Evolutionary conservation across 2,329 filamentous ascomycete species (phyloP), one percentile per base, ranked within the genome.

Genomic region (Colletotrichum sidae): DNA sequence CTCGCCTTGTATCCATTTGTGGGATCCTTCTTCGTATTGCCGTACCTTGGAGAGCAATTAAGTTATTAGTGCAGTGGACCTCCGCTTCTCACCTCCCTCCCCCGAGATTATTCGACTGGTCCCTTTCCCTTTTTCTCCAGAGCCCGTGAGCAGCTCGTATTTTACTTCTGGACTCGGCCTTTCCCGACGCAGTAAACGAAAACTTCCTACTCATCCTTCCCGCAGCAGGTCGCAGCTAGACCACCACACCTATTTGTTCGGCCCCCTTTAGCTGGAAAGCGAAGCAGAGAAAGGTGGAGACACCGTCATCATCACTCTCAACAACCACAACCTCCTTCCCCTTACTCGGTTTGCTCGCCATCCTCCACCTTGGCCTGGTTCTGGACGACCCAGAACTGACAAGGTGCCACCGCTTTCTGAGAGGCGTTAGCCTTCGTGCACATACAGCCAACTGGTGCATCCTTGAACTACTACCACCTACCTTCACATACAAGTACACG

Each of bases 121-220:
- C 58, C 62, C 52, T 13, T 62, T 56, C 35, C 10, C 25, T 12
- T 34, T 52, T n/a, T 38, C 35, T 52, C 39, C n/a, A 52, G 25
- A 15, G 25, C 52, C 62, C 58, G 41, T 65, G 58, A 65, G 46
- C 41, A 49, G 47, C 37, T 65, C 62, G 62, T 62, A 65, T 65
- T 54, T 57, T 41, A 52, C 62, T 42, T 58, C 37, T 45, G 47
- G 55, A 46, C 41, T 15, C 53, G 47, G 53, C 54, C 39, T 44
- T 52, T 56, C 46, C 34, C 56, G 35, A 41, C 37, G 34, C 56
- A 37, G 9, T 17, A 57, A 35, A 49, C 45, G 39, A 51, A 46
- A 51, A 46, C 55, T 10, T 9, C 45, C 8, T 34, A 25, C 11
- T 35, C 15, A 11, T 33, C 4, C 10, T 34, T 54, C 49, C 17